Conservation (phyloP, 371 early-diverging fungal species). For the Mucor indicus region DNA sequence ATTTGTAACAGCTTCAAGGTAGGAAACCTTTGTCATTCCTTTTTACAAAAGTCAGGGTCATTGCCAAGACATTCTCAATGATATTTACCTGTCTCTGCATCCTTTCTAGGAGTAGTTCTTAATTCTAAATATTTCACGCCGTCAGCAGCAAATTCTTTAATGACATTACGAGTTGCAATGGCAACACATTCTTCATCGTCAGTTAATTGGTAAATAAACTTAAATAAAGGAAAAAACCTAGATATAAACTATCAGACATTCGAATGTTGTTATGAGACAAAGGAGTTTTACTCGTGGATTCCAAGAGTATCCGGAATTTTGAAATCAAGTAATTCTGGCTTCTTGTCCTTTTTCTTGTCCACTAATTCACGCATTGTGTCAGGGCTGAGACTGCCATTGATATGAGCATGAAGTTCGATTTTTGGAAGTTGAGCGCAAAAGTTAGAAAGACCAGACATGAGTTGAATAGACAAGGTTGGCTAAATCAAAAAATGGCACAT, state of each 20-base stretch:
- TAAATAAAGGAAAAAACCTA: constrained; percentile 59
- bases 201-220: constrained; percentile 55
- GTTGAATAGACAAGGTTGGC: no score
- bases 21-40: constrained; percentile 57
- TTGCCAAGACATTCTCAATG: no score
- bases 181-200: constrained; percentile 43
- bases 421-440: constrained; percentile 52
- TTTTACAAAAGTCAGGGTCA: no score
- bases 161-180: constrained; percentile 40
- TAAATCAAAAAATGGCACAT: no score
- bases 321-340: constrained; percentile 38
- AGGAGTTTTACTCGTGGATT: constrained; percentile 30
- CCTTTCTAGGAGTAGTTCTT: constrained; percentile 56
- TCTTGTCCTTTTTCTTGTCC: constrained; percentile 33
- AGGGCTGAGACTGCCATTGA: constrained; percentile 57
- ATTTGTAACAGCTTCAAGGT: constrained; percentile 44
- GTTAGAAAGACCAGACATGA: no score
- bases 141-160: constrained; percentile 54
- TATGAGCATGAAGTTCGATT: constrained; percentile 63
- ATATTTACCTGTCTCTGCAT: constrained; percentile 38
- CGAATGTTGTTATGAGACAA: not conserved
- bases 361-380: constrained; percentile 42
- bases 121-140: constrained; percentile 62
- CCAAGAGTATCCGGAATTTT: constrained; percentile 30
- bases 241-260: not conserved